These are phyloP conservation scores for Hypoxylon trugodes DNA, from an alignment of 495 filamentous ascomycete genomes.

Conservation along the genomic window DNA sequence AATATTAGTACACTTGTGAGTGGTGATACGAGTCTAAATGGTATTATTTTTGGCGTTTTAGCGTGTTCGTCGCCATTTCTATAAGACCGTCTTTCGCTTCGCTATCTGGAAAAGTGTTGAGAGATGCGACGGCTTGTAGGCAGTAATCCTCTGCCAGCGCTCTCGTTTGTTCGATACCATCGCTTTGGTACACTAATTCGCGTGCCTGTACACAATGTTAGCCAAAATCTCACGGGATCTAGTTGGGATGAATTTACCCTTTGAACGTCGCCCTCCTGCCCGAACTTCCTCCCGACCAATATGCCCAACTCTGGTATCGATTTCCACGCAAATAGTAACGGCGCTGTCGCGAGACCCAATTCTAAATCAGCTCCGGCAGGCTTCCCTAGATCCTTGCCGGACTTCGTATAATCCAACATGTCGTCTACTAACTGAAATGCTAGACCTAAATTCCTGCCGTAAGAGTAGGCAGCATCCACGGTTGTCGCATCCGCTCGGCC, in stretches of 20 bases:
- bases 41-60: slow-evolving; percentile 83
- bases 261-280: slow-evolving; percentile 80
- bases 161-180: slow-evolving; percentile 90
- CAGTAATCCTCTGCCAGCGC: slow-evolving; percentile 89
- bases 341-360: slow-evolving; percentile 93
- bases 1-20: neutral
- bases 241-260: slow-evolving; percentile 63
- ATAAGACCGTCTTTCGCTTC: slow-evolving; percentile 91
- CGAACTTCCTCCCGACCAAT: slow-evolving; percentile 91
- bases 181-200: slow-evolving; percentile 79
- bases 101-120: slow-evolving; percentile 83
- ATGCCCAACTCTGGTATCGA: slow-evolving; percentile 82
- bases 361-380: slow-evolving; percentile 94
- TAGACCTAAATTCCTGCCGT: slow-evolving; percentile 90
- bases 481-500: slow-evolving; percentile 79
- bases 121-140: slow-evolving; percentile 84
- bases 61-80: slow-evolving; percentile 91
- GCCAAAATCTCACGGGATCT: neutral
- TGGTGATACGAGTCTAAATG: slow-evolving; percentile 30
- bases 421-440: slow-evolving; percentile 99
- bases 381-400: slow-evolving; percentile 85
- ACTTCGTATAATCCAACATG: slow-evolving; percentile 95
- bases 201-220: slow-evolving; percentile 68
- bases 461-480: slow-evolving; percentile 88
- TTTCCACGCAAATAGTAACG: slow-evolving; percentile 96